Conservation (phyloP, 208 protist species). For the Crithidia thermophila region DNA sequence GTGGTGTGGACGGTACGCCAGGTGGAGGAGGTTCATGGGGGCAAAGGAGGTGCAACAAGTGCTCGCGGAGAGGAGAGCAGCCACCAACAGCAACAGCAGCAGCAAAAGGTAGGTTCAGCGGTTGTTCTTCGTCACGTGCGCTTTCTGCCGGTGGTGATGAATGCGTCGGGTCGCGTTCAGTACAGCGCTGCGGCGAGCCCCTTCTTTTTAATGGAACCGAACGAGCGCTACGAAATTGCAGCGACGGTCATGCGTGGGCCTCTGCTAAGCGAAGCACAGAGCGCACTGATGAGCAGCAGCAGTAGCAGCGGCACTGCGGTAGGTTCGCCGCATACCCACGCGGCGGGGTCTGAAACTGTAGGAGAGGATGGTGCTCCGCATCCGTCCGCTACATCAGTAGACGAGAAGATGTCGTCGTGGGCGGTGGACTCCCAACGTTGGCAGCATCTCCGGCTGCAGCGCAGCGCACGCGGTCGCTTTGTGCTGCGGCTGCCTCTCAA, state of each 20-base stretch:
- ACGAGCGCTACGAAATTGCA: constrained; percentile 55
- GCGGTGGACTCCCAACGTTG: not conserved
- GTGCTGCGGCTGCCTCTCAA: constrained; percentile 64
- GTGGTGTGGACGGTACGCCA: constrained; percentile 60
- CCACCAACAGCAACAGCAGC: not conserved
- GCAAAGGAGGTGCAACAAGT: not conserved
- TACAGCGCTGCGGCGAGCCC: constrained; percentile 46
- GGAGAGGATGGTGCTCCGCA: too few relatives aligned
- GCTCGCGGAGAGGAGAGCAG: not conserved
- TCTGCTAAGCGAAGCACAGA: too few relatives aligned
- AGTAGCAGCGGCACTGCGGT: too few relatives aligned
- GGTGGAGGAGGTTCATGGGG: not conserved
- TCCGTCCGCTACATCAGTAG: too few relatives aligned
- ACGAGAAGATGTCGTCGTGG: too few relatives aligned
- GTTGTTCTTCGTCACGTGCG: constrained; percentile 40
- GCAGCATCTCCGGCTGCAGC: constrained; percentile 2
- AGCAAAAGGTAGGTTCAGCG: too few relatives aligned
- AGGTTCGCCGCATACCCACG: too few relatives aligned
- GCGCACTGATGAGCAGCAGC: too few relatives aligned
- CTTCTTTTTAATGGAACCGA: constrained; percentile 52
- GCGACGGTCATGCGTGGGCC: constrained; percentile 33
- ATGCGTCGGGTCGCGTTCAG: constrained; percentile 16
- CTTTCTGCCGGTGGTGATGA: constrained; percentile 21
- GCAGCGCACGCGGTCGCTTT: constrained; percentile 38
- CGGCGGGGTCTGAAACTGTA: too few relatives aligned